These are phyloP conservation scores for Alternaria longipes DNA, from an alignment of 2,329 filamentous ascomycete genomes.

Conservation along the genomic window DNA sequence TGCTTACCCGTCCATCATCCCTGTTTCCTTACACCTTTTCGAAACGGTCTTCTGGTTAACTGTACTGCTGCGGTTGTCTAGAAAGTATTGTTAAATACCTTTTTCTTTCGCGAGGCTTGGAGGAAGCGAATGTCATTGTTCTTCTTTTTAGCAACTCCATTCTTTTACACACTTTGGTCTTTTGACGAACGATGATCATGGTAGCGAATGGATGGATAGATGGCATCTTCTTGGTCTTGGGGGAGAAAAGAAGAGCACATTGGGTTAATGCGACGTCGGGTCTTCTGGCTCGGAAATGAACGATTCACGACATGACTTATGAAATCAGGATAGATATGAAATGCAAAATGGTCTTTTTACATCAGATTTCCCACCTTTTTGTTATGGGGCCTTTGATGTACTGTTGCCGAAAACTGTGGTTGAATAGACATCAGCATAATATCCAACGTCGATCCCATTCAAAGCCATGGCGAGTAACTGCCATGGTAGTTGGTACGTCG, in stretches of 20 bases:
- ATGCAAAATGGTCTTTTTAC: slow-evolving; percentile 2
- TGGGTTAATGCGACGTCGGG: slow-evolving; percentile 6
- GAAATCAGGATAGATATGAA: slow-evolving; percentile 16
- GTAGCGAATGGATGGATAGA: background rate
- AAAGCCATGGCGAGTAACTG: background rate
- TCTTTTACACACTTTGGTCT: background rate
- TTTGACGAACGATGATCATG: background rate
- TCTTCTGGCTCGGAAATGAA: slow-evolving; percentile 19
- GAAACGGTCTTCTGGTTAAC: background rate
- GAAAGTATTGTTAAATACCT: slow-evolving; percentile 11
- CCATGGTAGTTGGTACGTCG: background rate
- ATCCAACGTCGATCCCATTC: background rate
- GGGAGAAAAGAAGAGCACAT: background rate
- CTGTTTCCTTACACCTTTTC: background rate
- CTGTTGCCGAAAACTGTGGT: background rate
- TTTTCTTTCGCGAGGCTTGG: slow-evolving; percentile 5
- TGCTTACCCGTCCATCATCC: background rate
- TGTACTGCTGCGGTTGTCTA: slow-evolving; percentile 1
- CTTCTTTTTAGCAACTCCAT: slow-evolving; percentile 1
- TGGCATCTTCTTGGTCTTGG: background rate
- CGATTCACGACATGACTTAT: slow-evolving; percentile 19
- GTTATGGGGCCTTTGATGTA: background rate
- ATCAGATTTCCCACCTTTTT: background rate
- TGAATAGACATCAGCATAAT: background rate
- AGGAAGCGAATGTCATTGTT: slow-evolving; percentile 6